A percentile compares a stretch with the other conserved stretches of the same genome.
phyloP scores from a whole-genome alignment of 208 protist genomes.

The Leishmania mexicana region DNA sequence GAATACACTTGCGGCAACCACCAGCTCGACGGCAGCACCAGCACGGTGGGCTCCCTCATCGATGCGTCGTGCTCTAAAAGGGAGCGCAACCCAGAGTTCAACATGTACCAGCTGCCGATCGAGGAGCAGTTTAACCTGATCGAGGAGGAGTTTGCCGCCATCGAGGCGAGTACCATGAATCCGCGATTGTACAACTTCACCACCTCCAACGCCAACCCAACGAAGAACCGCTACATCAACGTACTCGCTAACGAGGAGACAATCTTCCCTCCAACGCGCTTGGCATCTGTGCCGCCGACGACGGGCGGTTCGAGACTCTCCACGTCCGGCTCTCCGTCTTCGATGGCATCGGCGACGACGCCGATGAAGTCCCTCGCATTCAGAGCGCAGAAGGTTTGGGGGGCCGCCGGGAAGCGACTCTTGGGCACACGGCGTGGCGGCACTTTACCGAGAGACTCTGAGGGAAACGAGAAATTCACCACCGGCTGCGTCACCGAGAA shows the following conservation, averaged over 20 bases:
- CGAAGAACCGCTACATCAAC: conserved; percentile 81
- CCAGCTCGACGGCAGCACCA: not conserved
- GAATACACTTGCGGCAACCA: conserved; percentile 5
- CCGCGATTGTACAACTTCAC: conserved; percentile 60
- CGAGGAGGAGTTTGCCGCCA: conserved; percentile 45
- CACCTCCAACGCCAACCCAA: conserved; percentile 42
- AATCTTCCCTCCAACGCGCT: conserved; percentile 50
- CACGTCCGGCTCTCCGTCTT: not conserved
- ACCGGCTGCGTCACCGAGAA: conserved; percentile 3
- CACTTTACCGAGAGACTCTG: not conserved
- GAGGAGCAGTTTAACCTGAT: conserved; percentile 44
- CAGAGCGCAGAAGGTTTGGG: not conserved
- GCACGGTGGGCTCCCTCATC: not conserved
- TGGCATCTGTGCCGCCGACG: not conserved
- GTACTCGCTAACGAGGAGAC: conserved; percentile 81
- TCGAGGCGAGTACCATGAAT: conserved; percentile 53
- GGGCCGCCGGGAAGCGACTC: conserved; percentile 8
- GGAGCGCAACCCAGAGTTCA: conserved; percentile 36
- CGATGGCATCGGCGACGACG: not conserved
- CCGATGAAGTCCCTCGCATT: not conserved
- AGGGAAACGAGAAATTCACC: conserved; percentile 3
- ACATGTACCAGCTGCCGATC: conserved; percentile 33
- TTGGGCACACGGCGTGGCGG: conserved; percentile 15
- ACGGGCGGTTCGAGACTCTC: not conserved
- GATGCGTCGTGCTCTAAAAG: not conserved